Evolutionary conservation across 805 yeast genomes (phyloP), one percentile per base, ranked within the genome.

Genomic region (Ascoidea rubescens): DNA sequence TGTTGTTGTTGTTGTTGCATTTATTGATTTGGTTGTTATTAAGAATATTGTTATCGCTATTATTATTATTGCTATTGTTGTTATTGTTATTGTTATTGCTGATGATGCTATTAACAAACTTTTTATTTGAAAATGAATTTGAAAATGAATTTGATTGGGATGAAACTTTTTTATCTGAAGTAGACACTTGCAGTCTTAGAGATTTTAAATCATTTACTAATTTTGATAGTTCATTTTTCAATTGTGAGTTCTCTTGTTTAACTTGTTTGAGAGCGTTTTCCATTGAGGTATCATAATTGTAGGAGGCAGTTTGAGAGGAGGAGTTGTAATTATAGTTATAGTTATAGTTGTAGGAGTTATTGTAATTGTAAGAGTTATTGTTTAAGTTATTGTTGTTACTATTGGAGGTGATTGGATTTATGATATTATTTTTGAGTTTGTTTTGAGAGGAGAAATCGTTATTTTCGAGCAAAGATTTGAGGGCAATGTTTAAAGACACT

Each of bases 161-260:
- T 21, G 28, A 21, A 21, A 21, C 3, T 21, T 21, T 21, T 21
- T 21, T 21, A 8, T 31, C 42, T 17, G 48, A 49, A 10, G 37
- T 46, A 12, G 48, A 42, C 17, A 55, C 55, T 45, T 54, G 56
- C 21, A 52, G 45, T 50, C 70, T 65, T 45, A 73, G 53, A 16
- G 59, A 54, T 54, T 72, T 73, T 58, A 73, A 62, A 55, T 71
- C 74, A 8, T 72, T 64, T 4, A 74, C 77, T 5, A 74, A 61
- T 52, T 67, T 70, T 10, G 74, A 70, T 5, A 74, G 69, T 55
- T 74, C 74, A 43, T 67, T 55, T 59, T 73, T 74, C 46, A 74
- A 57, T 47, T 63, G 63, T 54, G 70, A 68, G 56, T 74, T 74
- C 54, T 74, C 78, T 54, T 71, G 72, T 53, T 71, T 71, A 49